These are phyloP conservation scores for Leccinellum luteum DNA, from an alignment of 768 basidiomycete genomes.

Conservation along the genomic window DNA sequence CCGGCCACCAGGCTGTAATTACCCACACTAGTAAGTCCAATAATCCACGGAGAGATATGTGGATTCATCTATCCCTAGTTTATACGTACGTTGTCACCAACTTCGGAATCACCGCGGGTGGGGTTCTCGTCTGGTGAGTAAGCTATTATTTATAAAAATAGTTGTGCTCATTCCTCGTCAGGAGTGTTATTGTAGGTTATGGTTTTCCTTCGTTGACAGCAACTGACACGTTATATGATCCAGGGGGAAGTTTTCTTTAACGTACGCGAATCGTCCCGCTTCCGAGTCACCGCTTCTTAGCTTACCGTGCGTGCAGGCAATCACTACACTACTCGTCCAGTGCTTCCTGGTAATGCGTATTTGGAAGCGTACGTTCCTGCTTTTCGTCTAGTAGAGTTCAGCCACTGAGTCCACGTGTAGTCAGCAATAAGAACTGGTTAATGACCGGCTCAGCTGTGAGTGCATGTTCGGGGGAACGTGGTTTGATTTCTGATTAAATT, in stretches of 20 bases:
- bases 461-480: not conserved
- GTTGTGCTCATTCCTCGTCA: slow-evolving; percentile 6
- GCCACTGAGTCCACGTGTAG: slow-evolving; percentile 28
- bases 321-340: slow-evolving; percentile 53
- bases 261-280: slow-evolving; percentile 18
- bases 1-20: slow-evolving; percentile 52
- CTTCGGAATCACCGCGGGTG: slow-evolving; percentile 33
- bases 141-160: not conserved
- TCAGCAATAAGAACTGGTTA: slow-evolving; percentile 46
- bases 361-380: slow-evolving; percentile 40
- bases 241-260: slow-evolving; percentile 52
- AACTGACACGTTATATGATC: slow-evolving; percentile 7
- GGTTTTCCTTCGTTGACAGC: not conserved
- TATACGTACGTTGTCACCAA: slow-evolving; percentile 47
- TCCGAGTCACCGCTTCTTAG: not conserved
- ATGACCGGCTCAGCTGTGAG: slow-evolving; percentile 32
- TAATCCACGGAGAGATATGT: not conserved
- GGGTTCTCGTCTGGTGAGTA: slow-evolving; percentile 41
- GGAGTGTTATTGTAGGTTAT: slow-evolving; percentile 25
- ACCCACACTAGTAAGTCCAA: slow-evolving; percentile 43
- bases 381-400: not conserved
- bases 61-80: slow-evolving; percentile 29
- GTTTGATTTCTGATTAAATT: not conserved
- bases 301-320: slow-evolving; percentile 19
- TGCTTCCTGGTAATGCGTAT: slow-evolving; percentile 51